Evolutionary conservation across 1,284 basidiomycete species (phyloP).

Genomic region (Ceratobasidium sp.): DNA sequence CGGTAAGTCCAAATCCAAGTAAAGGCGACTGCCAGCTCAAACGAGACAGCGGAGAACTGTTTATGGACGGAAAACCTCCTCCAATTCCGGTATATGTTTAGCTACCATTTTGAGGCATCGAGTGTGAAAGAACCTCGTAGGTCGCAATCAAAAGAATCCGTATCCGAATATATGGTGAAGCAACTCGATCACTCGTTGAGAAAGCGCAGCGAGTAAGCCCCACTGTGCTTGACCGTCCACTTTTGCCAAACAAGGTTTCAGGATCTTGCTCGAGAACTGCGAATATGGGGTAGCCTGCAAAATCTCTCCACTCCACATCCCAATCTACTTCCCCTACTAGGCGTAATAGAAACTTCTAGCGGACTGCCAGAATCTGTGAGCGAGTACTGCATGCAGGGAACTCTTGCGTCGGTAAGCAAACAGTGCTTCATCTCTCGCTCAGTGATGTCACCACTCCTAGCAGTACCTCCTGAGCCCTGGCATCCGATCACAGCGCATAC

Average conservation of each 20-base stretch:
- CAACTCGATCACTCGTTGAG: not conserved
- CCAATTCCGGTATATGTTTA: not conserved
- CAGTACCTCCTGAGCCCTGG: not conserved
- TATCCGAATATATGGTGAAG: not conserved
- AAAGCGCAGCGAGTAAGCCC: not conserved
- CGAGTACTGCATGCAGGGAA: conserved; percentile 16
- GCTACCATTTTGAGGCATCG: not conserved
- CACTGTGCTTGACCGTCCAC: no score
- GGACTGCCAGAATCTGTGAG: conserved; percentile 14
- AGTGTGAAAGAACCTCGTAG: not conserved
- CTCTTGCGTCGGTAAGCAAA: conserved; percentile 1
- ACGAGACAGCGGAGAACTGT: not conserved
- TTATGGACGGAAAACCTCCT: not conserved
- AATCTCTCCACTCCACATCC: not conserved
- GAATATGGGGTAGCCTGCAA: conserved; percentile 14
- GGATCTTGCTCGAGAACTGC: conserved; percentile 15
- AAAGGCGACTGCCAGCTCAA: not conserved
- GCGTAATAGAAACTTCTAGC: not conserved
- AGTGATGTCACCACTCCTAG: not conserved
- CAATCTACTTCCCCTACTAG: conserved; percentile 18
- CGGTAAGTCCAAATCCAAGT: conserved; percentile 1
- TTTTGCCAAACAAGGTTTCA: not conserved
- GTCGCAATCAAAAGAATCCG: conserved; percentile 19
- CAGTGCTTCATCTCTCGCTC: not conserved
- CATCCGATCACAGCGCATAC: no score